These are phyloP conservation scores for Ramalina intermedia DNA, from an alignment of 495 filamentous ascomycete species.

Conservation along the genomic window DNA sequence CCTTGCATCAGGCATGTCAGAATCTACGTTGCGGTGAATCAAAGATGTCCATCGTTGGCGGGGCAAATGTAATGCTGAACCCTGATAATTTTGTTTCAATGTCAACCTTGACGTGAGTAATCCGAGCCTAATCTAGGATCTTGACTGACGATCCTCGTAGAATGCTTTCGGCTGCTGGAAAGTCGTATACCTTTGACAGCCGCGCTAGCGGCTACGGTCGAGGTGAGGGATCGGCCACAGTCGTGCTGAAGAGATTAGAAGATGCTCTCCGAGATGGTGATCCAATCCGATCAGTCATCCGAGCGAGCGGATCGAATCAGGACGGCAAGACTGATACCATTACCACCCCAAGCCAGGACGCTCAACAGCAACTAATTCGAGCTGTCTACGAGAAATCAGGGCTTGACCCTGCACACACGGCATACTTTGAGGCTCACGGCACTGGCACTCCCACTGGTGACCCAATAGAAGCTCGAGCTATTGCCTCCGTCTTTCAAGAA, in stretches of 20 bases:
- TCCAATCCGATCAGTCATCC: conserved; percentile 23
- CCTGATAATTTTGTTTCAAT: conserved; percentile 11
- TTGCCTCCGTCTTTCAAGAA: neutral
- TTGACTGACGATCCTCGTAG: neutral
- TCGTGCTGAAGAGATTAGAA: conserved; percentile 26
- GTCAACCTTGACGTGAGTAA: neutral
- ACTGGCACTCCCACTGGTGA: conserved; percentile 45
- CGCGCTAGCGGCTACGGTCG: conserved; percentile 27
- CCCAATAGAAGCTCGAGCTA: conserved; percentile 19
- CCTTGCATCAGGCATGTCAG: conserved; percentile 23
- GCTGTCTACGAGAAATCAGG: conserved; percentile 8
- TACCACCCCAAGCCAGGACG: conserved; percentile 17
- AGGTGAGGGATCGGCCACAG: conserved; percentile 22
- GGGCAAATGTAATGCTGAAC: conserved; percentile 19
- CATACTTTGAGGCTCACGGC: conserved; percentile 28
- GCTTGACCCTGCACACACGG: conserved; percentile 9
- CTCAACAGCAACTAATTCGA: conserved; percentile 15
- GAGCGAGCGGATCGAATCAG: conserved; percentile 21
- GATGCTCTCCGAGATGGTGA: conserved; percentile 25
- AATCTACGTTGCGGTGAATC: conserved; percentile 18
- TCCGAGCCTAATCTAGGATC: neutral
- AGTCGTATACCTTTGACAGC: conserved; percentile 19
- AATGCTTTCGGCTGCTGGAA: conserved; percentile 17
- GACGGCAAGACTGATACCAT: conserved; percentile 25
- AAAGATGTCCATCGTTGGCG: conserved; percentile 16